Evolutionary conservation across 2,329 filamentous ascomycete species (phyloP), one percentile per base, ranked within the genome.

Genomic region (Blumeria graminis): DNA sequence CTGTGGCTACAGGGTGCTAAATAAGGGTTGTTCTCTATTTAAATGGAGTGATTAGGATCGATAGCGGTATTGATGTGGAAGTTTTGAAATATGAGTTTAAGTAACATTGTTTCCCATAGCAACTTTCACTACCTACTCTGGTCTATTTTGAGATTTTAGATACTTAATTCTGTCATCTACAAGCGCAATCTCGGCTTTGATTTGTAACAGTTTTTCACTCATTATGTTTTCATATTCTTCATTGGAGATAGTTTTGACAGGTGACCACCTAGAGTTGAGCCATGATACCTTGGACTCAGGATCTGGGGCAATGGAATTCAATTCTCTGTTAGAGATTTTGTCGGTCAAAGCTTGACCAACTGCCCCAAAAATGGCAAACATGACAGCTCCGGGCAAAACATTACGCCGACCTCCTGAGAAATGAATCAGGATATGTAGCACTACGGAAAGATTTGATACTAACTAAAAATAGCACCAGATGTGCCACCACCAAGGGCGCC

Each of bases 101-200:
- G 22, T 28, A 28, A 28, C 22, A 28, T 28, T 28, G 22, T 28
- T 28, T 28, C 4, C 4, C 22, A 28, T 28, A 28, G 22, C 22
- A 28, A 2, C 22, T 28, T 28, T 28, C 22, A 28, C 22, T 28
- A 4, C 22, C 22, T 28, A 28, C 1, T 28, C 22, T 28, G 22
- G 22, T 28, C 22, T 28, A 28, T 28, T 28, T 28, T 28, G 22
- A 28, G 22, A 28, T 28, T 4, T 28, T 28, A 28, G 11, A n/a
- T 43, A 11, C 10, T 73, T 75, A 61, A 92, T 85, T 63, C 78
- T 80, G 56, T 90, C 86, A 63, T 92, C 84, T 38, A 90, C 72
- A 5, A 92, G 67, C 0, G 84, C 80, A 67, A 92, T 87, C 59
- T 90, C 83, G 0, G 78, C 83, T 61, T 92, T 82, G 3, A 90